Evolutionary conservation across 495 filamentous ascomycete genomes (phyloP), one percentile per base, ranked within the genome.

Genomic region (Penicillium simplicissimum): DNA sequence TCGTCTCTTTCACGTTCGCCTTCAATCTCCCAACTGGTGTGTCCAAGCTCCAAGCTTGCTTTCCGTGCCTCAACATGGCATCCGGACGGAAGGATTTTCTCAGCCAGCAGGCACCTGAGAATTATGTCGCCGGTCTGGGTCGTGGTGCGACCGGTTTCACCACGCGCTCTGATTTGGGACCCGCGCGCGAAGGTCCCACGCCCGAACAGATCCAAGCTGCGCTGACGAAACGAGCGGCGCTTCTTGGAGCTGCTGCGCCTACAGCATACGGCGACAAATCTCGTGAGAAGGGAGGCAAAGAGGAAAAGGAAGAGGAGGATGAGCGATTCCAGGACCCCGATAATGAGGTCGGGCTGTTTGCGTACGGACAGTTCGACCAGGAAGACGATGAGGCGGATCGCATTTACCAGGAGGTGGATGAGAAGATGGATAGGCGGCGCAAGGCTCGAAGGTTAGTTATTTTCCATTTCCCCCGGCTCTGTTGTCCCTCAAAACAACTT

Each of bases 161-260:
- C 6, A 99, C 95, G 13, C 88, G 96, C 35, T 97, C 93, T 45
- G 95, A 99, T 84, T 82, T 99, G 35, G 95, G 95, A 45, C 96
- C 96, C 38, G 96, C 96, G 55, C 87, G 95, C 62, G 95, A 98
- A 82, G 95, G 95, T 13, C 96, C 95, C 21, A 96, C 90, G 59
- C 95, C 97, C 71, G 95, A 99, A 66, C 93, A 97, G 74, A 97
- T 98, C 80, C 97, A 98, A 74, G 95, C 96, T 68, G 92, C 91
- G 48, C 88, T 99, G 66, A 93, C 93, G 42, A 94, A 96, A 71
- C 85, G 95, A 65, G 93, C 94, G 19, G 90, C 90, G 61, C 85
- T 87, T 66, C 85, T 98, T 2, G 96, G 95, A 34, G 85, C 84
- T 59, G 87, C 90, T n/a, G 85, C 90, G 0, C 87, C 90, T 0